Evolutionary conservation across 306 rosid species (phyloP).

Genomic region (Medicago truncatula): MtrunA17r5.0-ANR NC_053046.1:10287501-10288000

Average conservation of each 20-base stretch:
- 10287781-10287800: constrained; percentile 4
- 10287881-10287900: constrained; percentile 78
- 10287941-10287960: constrained; percentile 87
- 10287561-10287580: too few relatives aligned
- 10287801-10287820: constrained; percentile 10
- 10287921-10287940: constrained; percentile 84
- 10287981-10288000: constrained; percentile 86
- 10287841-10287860: not conserved
- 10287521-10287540: too few relatives aligned
- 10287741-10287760: not conserved
- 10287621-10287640: too few relatives aligned
- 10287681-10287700: not conserved
- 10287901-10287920: constrained; percentile 74
- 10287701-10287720: not conserved
- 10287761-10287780: not conserved
- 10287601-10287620: too few relatives aligned
- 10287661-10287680: too few relatives aligned
- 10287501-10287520: too few relatives aligned
- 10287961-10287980: constrained; percentile 91
- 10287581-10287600: too few relatives aligned
- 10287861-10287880: constrained; percentile 75
- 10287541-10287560: too few relatives aligned
- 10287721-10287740: constrained; percentile 4
- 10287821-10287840: not conserved
- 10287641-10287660: too few relatives aligned